Evolutionary conservation across 73 alveolate genomes (phyloP).

Genomic region (Stentor coeruleus): DNA sequence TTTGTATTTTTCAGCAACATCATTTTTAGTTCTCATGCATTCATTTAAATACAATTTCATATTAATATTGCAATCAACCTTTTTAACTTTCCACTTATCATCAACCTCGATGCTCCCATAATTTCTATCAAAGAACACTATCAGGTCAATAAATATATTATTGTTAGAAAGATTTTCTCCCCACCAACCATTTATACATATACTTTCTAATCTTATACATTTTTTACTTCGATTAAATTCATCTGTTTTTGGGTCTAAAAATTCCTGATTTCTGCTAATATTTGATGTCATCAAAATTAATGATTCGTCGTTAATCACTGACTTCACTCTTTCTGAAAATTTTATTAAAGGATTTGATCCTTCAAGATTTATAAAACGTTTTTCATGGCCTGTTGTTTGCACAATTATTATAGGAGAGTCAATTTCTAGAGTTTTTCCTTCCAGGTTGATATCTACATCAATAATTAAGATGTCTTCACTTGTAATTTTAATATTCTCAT

Average conservation of each 20-base stretch:
- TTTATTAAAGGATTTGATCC: background rate
- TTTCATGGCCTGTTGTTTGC: background rate
- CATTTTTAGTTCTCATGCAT: background rate
- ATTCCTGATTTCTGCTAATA: background rate
- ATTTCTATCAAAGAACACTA: background rate
- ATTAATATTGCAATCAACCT: background rate
- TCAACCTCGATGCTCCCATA: background rate
- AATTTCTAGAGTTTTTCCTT: background rate
- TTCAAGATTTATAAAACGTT: too few species aligned
- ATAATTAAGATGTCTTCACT: background rate
- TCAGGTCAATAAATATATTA: background rate
- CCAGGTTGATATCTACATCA: background rate
- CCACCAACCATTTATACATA: background rate
- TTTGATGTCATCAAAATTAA: background rate
- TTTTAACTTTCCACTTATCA: background rate
- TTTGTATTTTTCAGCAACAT: background rate
- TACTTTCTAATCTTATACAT: background rate
- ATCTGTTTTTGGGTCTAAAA: background rate
- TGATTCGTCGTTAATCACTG: background rate
- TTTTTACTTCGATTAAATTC: too few species aligned
- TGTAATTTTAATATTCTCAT: too few species aligned
- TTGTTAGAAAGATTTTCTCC: background rate
- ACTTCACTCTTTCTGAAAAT: background rate
- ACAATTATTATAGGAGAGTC: background rate
- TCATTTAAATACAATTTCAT: background rate